Evolutionary conservation across 208 protist genomes (phyloP).

Genomic region (Kentomonas sorsogonicus): DNA sequence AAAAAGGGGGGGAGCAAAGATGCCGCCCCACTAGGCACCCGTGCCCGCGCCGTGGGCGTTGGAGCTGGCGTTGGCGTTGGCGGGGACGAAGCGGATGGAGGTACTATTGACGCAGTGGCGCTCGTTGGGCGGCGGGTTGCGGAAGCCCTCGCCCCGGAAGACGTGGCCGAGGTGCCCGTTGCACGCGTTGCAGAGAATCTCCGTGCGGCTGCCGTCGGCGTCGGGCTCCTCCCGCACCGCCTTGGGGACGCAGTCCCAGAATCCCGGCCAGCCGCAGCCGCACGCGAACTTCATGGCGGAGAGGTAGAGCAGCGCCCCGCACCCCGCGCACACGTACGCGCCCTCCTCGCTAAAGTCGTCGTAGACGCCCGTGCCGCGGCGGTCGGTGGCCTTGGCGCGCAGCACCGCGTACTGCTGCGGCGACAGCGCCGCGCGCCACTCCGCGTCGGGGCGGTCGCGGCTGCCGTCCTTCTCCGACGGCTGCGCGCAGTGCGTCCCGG

Average conservation of each 20-base stretch:
- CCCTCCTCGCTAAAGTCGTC: conserved; percentile 68
- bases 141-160: conserved; percentile 86
- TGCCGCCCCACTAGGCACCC: neutral
- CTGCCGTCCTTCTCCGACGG: conserved; percentile 42
- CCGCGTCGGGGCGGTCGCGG: conserved; percentile 62
- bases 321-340: conserved; percentile 72
- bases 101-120: conserved; percentile 89
- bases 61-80: no score
- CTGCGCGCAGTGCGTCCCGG: conserved; percentile 52
- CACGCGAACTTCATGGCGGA: conserved; percentile 85
- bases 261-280: conserved; percentile 87
- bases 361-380: conserved; percentile 40
- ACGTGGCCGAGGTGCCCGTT: conserved; percentile 91
- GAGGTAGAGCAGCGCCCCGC: conserved; percentile 76
- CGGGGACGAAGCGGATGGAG: conserved; percentile 46
- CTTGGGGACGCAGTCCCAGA: conserved; percentile 76
- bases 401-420: conserved; percentile 58
- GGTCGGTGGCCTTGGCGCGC: conserved; percentile 76
- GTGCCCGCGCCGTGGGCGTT: conserved; percentile 2
- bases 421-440: conserved; percentile 51
- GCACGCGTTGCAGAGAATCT: conserved; percentile 92
- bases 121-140: conserved; percentile 85
- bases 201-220: conserved; percentile 56
- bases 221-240: conserved; percentile 76
- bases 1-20: conserved; percentile 3